These are phyloP conservation scores for Coemansia sp. DNA, from an alignment of 192 early-diverging fungal genomes.

Conservation along the genomic window DNA sequence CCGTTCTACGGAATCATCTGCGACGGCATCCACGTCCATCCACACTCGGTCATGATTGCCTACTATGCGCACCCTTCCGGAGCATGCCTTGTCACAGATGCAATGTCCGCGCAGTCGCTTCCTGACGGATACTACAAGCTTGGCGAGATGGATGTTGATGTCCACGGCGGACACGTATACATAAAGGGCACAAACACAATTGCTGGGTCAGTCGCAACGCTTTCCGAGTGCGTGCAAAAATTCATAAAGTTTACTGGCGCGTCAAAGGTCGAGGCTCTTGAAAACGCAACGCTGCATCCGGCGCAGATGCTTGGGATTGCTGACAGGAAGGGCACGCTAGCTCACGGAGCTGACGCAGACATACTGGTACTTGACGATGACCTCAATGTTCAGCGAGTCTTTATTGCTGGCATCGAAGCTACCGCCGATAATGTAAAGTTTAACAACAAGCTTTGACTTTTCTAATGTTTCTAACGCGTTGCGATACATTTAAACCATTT, in stretches of 20 bases:
- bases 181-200: constrained; percentile 74
- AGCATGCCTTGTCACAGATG: constrained; percentile 78
- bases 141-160: constrained; percentile 66
- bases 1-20: constrained; percentile 85
- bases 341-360: constrained; percentile 74
- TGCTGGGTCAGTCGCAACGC: constrained; percentile 67
- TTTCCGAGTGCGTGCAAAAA: constrained; percentile 75
- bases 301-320: constrained; percentile 73
- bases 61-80: constrained; percentile 78
- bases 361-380: constrained; percentile 68
- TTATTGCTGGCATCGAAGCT: constrained; percentile 65
- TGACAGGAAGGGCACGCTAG: constrained; percentile 69
- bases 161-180: constrained; percentile 63
- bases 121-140: constrained; percentile 69
- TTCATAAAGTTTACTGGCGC: constrained; percentile 76
- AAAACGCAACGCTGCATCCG: constrained; percentile 76
- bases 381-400: constrained; percentile 65
- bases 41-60: constrained; percentile 76
- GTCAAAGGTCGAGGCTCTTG: constrained; percentile 72
- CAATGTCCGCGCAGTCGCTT: constrained; percentile 74
- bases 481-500: neutral
- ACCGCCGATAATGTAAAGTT: constrained; percentile 36
- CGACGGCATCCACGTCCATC: constrained; percentile 80
- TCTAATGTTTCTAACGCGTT: too few relatives aligned
- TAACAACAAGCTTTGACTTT: constrained; percentile 21